These are phyloP conservation scores for Carex cristatella DNA, from an alignment of 176 grass and related monocot genomes.

Conservation along the genomic window DNA sequence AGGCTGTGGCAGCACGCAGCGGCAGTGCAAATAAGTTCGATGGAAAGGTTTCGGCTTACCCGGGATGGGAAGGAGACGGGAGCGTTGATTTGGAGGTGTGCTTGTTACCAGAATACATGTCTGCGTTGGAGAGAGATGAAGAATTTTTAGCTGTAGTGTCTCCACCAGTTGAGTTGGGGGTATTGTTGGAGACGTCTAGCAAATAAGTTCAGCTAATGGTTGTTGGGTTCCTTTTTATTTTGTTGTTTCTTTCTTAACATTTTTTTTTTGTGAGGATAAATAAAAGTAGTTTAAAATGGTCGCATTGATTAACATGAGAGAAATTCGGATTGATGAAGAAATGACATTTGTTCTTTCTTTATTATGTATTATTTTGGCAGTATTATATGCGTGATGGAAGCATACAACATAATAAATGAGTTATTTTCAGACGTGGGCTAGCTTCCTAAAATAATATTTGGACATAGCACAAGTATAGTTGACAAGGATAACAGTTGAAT, in stretches of 20 bases:
- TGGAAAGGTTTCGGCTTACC: slow-evolving; percentile 44
- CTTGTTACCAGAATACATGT: slow-evolving; percentile 43
- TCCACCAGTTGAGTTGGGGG: neutral
- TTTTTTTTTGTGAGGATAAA: neutral
- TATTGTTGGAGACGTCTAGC: neutral
- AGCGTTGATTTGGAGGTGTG: slow-evolving; percentile 49
- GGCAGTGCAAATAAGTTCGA: slow-evolving; percentile 59
- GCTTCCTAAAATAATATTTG: too few species aligned
- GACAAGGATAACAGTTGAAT: too few species aligned
- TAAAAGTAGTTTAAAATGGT: neutral
- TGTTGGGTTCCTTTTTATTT: neutral
- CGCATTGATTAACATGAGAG: neutral
- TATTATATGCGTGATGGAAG: too few species aligned
- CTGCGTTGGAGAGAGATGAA: slow-evolving; percentile 34
- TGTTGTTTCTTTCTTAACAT: neutral
- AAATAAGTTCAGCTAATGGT: neutral
- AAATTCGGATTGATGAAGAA: neutral
- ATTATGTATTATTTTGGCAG: too few species aligned
- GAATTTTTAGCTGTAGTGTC: slow-evolving; percentile 48
- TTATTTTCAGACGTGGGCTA: too few species aligned
- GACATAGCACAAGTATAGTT: too few species aligned
- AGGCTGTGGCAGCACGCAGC: slow-evolving; percentile 42
- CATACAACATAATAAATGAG: too few species aligned
- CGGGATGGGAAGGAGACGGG: slow-evolving; percentile 32
- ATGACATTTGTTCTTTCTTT: too few species aligned